These are phyloP conservation scores for Candida nanaspora DNA, from an alignment of 805 yeast genomes.

Conservation along the genomic window DNA sequence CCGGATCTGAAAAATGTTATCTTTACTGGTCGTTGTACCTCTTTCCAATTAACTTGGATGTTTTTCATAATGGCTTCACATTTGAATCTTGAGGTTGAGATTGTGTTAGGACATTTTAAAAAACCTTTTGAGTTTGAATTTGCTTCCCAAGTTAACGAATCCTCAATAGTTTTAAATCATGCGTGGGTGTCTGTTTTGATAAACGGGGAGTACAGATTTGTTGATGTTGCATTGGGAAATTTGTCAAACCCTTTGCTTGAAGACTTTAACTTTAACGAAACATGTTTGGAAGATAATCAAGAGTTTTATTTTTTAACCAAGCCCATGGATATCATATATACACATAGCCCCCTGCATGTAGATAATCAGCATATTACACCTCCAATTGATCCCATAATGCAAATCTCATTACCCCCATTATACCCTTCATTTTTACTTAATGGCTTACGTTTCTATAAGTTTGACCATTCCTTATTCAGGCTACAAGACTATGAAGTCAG, in stretches of 20 bases:
- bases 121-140: constrained; percentile 59
- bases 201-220: constrained; percentile 70
- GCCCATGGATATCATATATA: constrained; percentile 69
- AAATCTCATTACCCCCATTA: constrained; percentile 77
- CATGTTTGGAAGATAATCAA: constrained; percentile 13
- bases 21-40: constrained; percentile 19
- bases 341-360: constrained; percentile 78
- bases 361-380: constrained; percentile 85
- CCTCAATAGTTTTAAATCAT: constrained; percentile 58
- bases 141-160: constrained; percentile 20
- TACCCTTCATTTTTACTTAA: constrained; percentile 72
- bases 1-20: constrained; percentile 23
- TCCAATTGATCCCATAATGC: constrained; percentile 69
- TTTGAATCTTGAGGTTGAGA: constrained; percentile 65
- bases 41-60: constrained; percentile 67
- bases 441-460: constrained; percentile 53
- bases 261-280: constrained; percentile 30
- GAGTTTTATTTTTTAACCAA: constrained; percentile 66
- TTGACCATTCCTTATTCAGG: constrained; percentile 69
- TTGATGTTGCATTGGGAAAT: constrained; percentile 69
- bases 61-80: constrained; percentile 67
- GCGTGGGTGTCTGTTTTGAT: constrained; percentile 80
- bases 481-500: constrained; percentile 69
- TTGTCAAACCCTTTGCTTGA: constrained; percentile 44
- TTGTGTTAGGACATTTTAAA: constrained; percentile 78